Percentiles rank a stretch among this genome's conserved stretches.
phyloP scores from a whole-genome alignment of 768 basidiomycete genomes.

The Boletus reticulatus region DNA sequence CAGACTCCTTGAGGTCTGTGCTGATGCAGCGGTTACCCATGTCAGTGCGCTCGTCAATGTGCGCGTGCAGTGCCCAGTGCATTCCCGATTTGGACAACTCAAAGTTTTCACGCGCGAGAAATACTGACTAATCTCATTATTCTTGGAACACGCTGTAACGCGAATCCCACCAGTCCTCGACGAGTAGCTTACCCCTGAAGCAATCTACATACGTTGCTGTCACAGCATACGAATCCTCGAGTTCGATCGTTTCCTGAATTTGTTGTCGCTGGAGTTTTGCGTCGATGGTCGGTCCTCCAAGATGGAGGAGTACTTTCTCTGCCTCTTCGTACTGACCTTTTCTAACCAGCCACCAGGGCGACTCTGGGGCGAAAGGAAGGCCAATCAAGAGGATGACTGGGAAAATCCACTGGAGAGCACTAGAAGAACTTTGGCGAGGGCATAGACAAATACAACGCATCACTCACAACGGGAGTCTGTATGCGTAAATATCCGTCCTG shows the following conservation, averaged over 20 bases:
- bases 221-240: conserved; percentile 28
- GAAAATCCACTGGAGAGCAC: conserved; percentile 34
- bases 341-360: conserved; percentile 35
- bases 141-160: not conserved
- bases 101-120: no score
- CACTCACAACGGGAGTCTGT: conserved; percentile 28
- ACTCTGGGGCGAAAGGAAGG: conserved; percentile 31
- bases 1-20: no score
- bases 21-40: no score
- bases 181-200: conserved; percentile 23
- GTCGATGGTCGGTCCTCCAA: conserved; percentile 24
- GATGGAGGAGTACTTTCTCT: conserved; percentile 10
- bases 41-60: no score
- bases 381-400: conserved; percentile 30
- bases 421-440: not conserved
- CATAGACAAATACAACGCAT: not conserved
- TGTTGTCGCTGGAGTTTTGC: conserved; percentile 22
- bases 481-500: conserved; percentile 21
- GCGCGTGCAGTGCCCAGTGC: no score
- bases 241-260: conserved; percentile 28
- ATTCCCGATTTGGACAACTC: no score
- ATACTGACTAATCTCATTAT: no score
- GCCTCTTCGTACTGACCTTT: conserved; percentile 28
- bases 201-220: conserved; percentile 32
- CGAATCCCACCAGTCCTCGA: no score